phyloP scores from a whole-genome alignment of 163 green algal genomes.

The Prototheca wickerhamii region DNA sequence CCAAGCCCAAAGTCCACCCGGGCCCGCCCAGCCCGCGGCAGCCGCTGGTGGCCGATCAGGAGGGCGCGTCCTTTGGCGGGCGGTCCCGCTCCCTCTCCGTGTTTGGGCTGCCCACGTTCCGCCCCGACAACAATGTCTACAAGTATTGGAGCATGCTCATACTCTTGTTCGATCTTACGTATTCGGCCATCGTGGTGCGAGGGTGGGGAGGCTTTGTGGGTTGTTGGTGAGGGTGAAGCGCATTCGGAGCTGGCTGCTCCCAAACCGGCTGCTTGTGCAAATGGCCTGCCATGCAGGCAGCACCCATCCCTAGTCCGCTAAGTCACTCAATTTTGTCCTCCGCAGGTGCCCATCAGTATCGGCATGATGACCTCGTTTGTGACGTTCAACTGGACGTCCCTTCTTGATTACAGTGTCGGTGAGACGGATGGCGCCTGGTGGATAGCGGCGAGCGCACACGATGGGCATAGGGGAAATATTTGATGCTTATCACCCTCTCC shows the following conservation, averaged over 20 bases:
- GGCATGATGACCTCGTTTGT: conserved; percentile 21
- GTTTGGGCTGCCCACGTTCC: conserved; percentile 21
- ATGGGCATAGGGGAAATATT: no score
- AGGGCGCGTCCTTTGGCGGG: not conserved
- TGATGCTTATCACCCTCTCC: not conserved
- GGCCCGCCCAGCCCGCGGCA: no score
- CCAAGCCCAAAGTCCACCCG: no score
- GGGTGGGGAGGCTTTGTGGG: not conserved
- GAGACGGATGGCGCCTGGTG: no score
- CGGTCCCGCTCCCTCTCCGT: conserved; percentile 9
- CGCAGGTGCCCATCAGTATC: conserved; percentile 19
- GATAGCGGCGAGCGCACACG: no score
- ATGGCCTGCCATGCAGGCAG: no score
- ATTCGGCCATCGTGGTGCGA: conserved; percentile 40
- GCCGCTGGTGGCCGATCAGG: no score
- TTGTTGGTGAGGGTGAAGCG: no score
- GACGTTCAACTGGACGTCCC: conserved; percentile 13
- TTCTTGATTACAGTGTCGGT: conserved; percentile 5
- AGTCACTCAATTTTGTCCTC: no score
- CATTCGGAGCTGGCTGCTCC: no score
- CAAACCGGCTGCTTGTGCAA: no score
- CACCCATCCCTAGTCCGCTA: no score
- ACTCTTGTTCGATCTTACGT: conserved; percentile 43
- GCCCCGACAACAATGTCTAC: conserved; percentile 19
- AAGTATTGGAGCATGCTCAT: conserved; percentile 32